Percentiles rank a stretch among this genome's conserved stretches.
Evolutionary conservation across 2,329 filamentous ascomycete species (phyloP).

Genomic region (Erysiphe pulchra): DNA sequence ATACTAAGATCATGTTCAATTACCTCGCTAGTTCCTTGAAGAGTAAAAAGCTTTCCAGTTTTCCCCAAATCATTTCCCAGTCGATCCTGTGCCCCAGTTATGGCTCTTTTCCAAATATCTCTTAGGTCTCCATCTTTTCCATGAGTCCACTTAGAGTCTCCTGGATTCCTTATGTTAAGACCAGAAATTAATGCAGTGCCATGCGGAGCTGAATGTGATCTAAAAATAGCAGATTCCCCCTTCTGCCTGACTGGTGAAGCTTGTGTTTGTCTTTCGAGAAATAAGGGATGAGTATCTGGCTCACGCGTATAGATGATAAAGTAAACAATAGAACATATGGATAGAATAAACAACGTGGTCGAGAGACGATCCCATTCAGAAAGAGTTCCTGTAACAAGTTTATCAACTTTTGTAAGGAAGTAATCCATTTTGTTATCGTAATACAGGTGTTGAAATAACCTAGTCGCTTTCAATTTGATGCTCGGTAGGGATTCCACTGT

Average conservation of each 20-base stretch:
- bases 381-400: conserved; percentile 39
- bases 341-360: conserved; percentile 38
- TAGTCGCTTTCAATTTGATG: too few relatives aligned
- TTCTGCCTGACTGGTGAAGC: conserved; percentile 56
- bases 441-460: too few relatives aligned
- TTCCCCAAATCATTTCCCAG: conserved; percentile 33
- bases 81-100: conserved; percentile 35
- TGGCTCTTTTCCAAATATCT: conserved; percentile 64
- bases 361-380: conserved; percentile 65
- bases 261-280: conserved; percentile 64
- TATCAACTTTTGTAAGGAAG: conserved; percentile 42
- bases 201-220: conserved; percentile 63
- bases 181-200: conserved; percentile 57
- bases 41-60: conserved; percentile 47
- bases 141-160: conserved; percentile 55
- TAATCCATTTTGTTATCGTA: conserved; percentile 16
- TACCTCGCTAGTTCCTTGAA: conserved; percentile 50
- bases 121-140: conserved; percentile 75
- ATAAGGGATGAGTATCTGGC: conserved; percentile 74
- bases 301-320: conserved; percentile 46
- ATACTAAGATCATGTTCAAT: conserved; percentile 43
- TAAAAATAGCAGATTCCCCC: conserved; percentile 64
- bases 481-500: too few relatives aligned
- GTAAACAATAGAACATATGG: conserved; percentile 44
- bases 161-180: conserved; percentile 58